Conservation (phyloP, 306 rosid genomes). For the Acacia confusa region DNA sequence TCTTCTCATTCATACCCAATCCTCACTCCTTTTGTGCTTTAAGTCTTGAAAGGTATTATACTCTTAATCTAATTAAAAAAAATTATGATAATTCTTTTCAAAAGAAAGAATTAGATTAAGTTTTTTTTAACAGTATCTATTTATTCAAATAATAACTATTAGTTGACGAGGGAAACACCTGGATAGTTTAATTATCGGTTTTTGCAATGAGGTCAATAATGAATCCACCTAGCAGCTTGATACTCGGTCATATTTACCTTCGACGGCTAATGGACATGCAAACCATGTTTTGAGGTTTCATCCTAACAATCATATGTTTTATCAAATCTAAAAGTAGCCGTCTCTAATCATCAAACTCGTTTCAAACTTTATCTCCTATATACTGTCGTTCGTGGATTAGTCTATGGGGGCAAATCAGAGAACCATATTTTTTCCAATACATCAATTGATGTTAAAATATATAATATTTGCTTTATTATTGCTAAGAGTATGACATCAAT, state of each 20-base stretch:
- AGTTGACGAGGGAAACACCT: not conserved
- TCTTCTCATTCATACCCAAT: too few species aligned
- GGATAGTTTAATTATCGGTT: not conserved
- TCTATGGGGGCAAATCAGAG: not conserved
- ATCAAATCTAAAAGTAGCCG: not conserved
- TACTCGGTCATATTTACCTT: not conserved
- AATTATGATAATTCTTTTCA: not conserved
- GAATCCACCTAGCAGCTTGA: not conserved
- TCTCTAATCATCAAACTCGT: not conserved
- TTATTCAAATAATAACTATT: not conserved
- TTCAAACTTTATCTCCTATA: not conserved
- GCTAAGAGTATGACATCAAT: not conserved
- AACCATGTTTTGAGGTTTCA: not conserved
- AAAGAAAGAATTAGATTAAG: not conserved
- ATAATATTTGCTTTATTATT: too few species aligned
- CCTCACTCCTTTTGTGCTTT: too few species aligned
- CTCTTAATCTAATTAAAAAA: not conserved
- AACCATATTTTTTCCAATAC: not conserved
- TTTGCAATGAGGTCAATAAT: not conserved
- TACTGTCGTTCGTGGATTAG: not conserved
- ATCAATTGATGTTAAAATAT: too few species aligned
- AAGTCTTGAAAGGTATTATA: too few species aligned
- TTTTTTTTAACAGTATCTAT: not conserved
- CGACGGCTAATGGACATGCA: not conserved
- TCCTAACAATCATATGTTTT: not conserved